A percentile compares a stretch with the other conserved stretches of the same genome.
Conservation (phyloP, 768 basidiomycete species). For the Postia placenta region DNA sequence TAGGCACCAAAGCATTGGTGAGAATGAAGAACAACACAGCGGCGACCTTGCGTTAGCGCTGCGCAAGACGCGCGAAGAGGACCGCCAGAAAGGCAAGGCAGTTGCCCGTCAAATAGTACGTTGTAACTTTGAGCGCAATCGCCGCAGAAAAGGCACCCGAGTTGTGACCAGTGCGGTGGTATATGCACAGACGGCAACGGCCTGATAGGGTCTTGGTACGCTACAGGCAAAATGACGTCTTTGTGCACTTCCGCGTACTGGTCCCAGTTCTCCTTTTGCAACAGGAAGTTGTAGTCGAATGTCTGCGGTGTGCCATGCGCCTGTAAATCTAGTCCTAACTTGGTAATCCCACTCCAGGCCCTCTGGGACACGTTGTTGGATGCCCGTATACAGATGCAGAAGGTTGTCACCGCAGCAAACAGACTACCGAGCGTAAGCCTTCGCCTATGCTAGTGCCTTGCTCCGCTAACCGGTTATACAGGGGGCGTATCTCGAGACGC, state of each 20-base stretch:
- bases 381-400: slow-evolving; percentile 89
- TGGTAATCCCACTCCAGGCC: slow-evolving; percentile 35
- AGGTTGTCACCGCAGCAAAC: slow-evolving; percentile 61
- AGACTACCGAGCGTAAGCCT: slow-evolving; percentile 54
- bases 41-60: slow-evolving; percentile 49
- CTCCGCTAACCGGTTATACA: slow-evolving; percentile 1
- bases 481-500: background rate
- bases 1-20: background rate
- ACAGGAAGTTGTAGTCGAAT: too few species aligned
- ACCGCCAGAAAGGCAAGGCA: slow-evolving; percentile 77
- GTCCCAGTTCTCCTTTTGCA: background rate
- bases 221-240: too few species aligned
- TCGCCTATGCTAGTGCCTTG: background rate
- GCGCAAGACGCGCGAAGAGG: slow-evolving; percentile 56
- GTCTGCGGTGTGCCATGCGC: too few species aligned
- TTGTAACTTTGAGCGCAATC: too few species aligned
- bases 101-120: slow-evolving; percentile 79
- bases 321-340: background rate
- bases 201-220: too few species aligned
- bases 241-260: too few species aligned
- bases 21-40: slow-evolving; percentile 15
- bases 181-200: too few species aligned
- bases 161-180: too few species aligned
- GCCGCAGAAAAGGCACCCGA: too few species aligned
- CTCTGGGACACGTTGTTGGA: slow-evolving; percentile 87